phyloP scores from a whole-genome alignment of 768 basidiomycete genomes.

The Dacryopinax spathularia region DNA sequence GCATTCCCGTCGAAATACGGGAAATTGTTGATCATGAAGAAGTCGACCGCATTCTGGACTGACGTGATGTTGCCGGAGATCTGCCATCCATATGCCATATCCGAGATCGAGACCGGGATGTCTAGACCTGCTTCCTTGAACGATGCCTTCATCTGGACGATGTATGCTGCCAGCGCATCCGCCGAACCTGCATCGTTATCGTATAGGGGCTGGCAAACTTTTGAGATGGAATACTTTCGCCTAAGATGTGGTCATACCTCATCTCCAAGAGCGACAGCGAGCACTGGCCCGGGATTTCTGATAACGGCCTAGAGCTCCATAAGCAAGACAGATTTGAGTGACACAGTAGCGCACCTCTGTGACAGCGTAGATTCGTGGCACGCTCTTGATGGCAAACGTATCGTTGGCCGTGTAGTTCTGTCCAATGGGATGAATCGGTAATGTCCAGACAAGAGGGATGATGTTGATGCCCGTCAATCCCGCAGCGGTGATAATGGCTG shows the following conservation, averaged over 20 bases:
- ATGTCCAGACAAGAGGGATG: not conserved
- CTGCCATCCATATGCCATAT: constrained; percentile 12
- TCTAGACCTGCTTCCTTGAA: constrained; percentile 6
- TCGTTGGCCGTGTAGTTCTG: constrained; percentile 1
- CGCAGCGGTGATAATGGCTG: not conserved
- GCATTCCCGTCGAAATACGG: constrained; percentile 9
- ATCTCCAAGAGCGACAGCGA: not conserved
- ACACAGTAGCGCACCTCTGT: not conserved
- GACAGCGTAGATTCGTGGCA: not conserved
- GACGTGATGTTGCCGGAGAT: constrained; percentile 6
- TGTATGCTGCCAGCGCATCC: constrained; percentile 6
- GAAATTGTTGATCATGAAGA: constrained; percentile 10
- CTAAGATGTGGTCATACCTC: not conserved
- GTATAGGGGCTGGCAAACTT: constrained; percentile 4
- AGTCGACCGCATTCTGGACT: constrained; percentile 13
- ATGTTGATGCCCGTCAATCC: not conserved
- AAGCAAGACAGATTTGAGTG: no score
- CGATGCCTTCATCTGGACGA: constrained; percentile 10
- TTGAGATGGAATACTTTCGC: not conserved
- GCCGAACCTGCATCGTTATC: constrained; percentile 9
- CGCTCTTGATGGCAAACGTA: constrained; percentile 1
- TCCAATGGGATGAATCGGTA: not conserved
- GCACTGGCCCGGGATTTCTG: not conserved
- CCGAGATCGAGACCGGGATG: constrained; percentile 14
- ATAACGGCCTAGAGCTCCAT: not conserved